Conservation (phyloP, 441 rosid species). For the Dalechampia spathulata region DNA sequence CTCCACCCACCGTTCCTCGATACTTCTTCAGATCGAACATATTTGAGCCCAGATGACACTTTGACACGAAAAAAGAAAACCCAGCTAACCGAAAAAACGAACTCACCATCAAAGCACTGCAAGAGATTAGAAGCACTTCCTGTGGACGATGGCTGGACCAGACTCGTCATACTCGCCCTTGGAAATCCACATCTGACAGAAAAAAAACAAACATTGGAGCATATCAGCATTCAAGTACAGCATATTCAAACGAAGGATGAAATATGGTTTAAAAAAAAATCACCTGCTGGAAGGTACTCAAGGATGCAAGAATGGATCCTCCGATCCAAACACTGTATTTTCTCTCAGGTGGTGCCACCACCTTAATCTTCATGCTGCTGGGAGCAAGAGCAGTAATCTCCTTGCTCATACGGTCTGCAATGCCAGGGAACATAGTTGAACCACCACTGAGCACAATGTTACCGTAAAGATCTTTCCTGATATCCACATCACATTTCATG, state of each 20-base stretch:
- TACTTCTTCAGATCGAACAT: slow-evolving; percentile 17
- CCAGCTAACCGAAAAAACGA: slow-evolving; percentile 25
- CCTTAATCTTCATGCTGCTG: slow-evolving; percentile 55
- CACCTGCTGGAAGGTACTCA: slow-evolving; percentile 83
- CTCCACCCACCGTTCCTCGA: slow-evolving; percentile 17
- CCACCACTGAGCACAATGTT: slow-evolving; percentile 76
- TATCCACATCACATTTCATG: slow-evolving; percentile 53
- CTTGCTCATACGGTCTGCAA: slow-evolving; percentile 74
- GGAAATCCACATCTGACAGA: too few species aligned
- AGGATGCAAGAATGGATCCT: slow-evolving; percentile 70
- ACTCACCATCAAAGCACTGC: slow-evolving; percentile 31
- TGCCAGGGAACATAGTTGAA: slow-evolving; percentile 68
- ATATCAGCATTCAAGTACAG: too few species aligned
- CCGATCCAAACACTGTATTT: slow-evolving; percentile 85
- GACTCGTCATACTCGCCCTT: too few species aligned
- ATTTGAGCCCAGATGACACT: slow-evolving; percentile 29
- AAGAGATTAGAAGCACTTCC: slow-evolving; percentile 45
- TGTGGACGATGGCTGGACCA: slow-evolving; percentile 58
- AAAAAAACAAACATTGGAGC: not conserved
- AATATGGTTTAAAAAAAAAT: too few species aligned
- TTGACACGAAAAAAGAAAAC: slow-evolving; percentile 28
- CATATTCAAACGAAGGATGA: too few species aligned
- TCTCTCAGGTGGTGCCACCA: slow-evolving; percentile 74
- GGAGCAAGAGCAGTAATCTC: slow-evolving; percentile 72
- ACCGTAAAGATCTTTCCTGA: slow-evolving; percentile 69